Base-by-base conservation (phyloP, 1,139 yeast genomes). In the Kurtzmaniella natalensis region DNA sequence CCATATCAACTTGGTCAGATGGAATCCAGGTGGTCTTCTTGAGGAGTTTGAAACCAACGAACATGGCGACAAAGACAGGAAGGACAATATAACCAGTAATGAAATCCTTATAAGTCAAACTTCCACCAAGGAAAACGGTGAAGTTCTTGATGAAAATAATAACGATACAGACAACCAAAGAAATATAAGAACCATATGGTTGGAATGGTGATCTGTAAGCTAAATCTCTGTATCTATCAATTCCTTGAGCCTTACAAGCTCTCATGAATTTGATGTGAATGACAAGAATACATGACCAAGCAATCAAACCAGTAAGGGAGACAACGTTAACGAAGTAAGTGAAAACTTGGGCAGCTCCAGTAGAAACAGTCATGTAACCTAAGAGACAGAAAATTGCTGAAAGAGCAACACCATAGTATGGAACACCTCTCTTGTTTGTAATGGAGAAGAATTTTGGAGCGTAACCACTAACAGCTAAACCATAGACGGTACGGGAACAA, bases 81-180 rank as follows among this genome's bases (percentile, higher is more conserved):
- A 83, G 67, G 33, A 85, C 85, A 51, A 83, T 80, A 62, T 83
- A 83, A 32, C 89, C 88, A 26, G 92, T 81, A 49, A 83, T 79
- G 50, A 83, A 82, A 22, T 65, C 61, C 60, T 70, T 77, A 61
- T 72, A 78, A 51, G 69, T 74, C 56, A 79, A 79, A 30, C 39
- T 41, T 35, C 59, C 51, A 32, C 70, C 73, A 47, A 82, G 61
- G 60, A 82, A 81, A 4, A 77, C 88, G 1, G 87, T 79, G 55
- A 81, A 82, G 55, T 82, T 82, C 61, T 84, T 83, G 53, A 81
- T 73, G 35, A 83, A 49, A n/a, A 80, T 70, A 43, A 84, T 66
- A 36, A 82, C 32, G 33, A 61, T 41, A 44, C 82, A 69, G 26
- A 80, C 63, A 17, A 72, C 48, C 39, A 84, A 61, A 2, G 87